A percentile compares a stretch with the other conserved stretches of the same genome.
phyloP scores from a whole-genome alignment of 495 filamentous ascomycete species.

The Letharia lupina region DNA sequence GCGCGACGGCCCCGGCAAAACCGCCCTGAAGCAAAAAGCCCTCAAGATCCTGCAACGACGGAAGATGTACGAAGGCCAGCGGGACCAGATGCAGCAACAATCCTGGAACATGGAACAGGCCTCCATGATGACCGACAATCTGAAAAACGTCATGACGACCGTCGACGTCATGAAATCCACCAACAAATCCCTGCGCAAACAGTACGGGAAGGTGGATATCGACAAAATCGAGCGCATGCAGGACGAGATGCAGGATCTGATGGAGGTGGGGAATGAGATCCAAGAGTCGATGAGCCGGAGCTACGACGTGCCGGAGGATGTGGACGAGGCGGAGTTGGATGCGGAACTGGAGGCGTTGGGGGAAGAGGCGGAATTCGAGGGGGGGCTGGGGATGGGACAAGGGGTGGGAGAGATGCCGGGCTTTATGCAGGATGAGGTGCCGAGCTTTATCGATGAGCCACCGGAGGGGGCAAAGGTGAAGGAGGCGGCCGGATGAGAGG shows the following conservation, averaged over 20 bases:
- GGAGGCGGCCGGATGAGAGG: constrained; percentile 55
- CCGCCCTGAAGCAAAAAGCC: constrained; percentile 85
- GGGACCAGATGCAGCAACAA: constrained; percentile 89
- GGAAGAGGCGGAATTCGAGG: constrained; percentile 74
- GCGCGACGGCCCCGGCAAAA: constrained; percentile 93
- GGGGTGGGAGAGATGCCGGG: constrained; percentile 58
- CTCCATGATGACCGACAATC: constrained; percentile 97
- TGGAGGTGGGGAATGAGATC: constrained; percentile 98
- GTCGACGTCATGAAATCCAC: constrained; percentile 96
- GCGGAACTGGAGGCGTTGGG: constrained; percentile 93
- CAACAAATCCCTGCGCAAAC: constrained; percentile 85
- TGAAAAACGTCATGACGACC: constrained; percentile 97
- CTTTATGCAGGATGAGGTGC: constrained; percentile 81
- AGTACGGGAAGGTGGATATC: constrained; percentile 94
- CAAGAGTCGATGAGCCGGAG: constrained; percentile 89
- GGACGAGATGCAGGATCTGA: constrained; percentile 97
- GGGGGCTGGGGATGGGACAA: constrained; percentile 45
- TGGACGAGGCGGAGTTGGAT: constrained; percentile 95
- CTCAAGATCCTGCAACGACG: constrained; percentile 93
- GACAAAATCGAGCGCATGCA: constrained; percentile 97
- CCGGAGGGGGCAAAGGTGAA: constrained; percentile 67
- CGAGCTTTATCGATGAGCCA: constrained; percentile 82
- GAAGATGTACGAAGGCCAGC: constrained; percentile 89
- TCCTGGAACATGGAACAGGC: constrained; percentile 99
- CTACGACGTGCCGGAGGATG: constrained; percentile 94